phyloP scores from a whole-genome alignment of 768 basidiomycete genomes.

The Cyclocybe aegerita region DNA sequence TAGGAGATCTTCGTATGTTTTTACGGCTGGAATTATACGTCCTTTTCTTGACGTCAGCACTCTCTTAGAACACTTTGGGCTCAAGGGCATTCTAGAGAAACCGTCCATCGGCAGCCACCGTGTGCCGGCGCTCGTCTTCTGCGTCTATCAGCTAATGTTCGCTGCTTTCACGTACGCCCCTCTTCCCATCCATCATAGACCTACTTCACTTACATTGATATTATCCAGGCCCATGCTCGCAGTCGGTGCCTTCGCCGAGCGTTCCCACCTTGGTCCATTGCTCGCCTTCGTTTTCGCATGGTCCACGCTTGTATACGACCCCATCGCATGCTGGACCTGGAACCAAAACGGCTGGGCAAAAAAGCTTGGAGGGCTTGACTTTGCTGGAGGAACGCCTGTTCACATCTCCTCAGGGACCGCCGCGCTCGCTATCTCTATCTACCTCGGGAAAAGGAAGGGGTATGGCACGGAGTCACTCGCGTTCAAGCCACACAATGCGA shows the following conservation, averaged over 20 bases:
- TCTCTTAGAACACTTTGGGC: no score
- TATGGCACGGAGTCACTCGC: constrained; percentile 92
- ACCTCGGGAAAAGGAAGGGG: constrained; percentile 87
- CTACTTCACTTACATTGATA: constrained; percentile 19
- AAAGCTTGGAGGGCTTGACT: constrained; percentile 81
- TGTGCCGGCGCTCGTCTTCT: no score
- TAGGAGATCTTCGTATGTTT: no score
- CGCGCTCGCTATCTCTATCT: constrained; percentile 90
- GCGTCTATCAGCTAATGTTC: no score
- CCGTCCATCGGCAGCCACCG: no score
- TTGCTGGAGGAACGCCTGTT: constrained; percentile 97
- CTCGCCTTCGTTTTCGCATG: constrained; percentile 91
- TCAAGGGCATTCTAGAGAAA: no score
- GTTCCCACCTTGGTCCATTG: constrained; percentile 80
- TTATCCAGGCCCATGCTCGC: constrained; percentile 75
- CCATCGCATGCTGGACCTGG: constrained; percentile 98
- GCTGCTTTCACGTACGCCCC: no score
- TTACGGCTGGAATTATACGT: no score
- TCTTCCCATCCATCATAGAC: no score
- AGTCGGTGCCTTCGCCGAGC: constrained; percentile 93
- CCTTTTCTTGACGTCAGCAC: no score
- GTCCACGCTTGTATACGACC: constrained; percentile 90
- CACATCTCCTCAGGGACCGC: constrained; percentile 95
- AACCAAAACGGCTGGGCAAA: constrained; percentile 76
- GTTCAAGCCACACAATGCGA: constrained; percentile 93